These are phyloP conservation scores for Chlamydomonas schloesseri DNA, from an alignment of 139 green algal species.

Conservation along the genomic window DNA sequence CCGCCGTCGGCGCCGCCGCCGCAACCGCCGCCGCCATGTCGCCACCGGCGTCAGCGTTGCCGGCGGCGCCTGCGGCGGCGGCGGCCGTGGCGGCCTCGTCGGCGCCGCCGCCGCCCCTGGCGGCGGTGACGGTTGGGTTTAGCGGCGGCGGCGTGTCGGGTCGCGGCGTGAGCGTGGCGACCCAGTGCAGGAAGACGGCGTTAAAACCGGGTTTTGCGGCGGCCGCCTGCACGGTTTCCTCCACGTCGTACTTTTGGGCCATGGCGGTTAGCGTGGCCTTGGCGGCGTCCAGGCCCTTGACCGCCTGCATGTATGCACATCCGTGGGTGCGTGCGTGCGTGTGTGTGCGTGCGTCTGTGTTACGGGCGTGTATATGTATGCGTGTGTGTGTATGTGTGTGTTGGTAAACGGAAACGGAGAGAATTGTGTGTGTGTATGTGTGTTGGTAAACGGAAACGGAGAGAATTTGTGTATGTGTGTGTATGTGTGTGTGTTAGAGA, in stretches of 20 bases:
- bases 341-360: neutral
- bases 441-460: too few relatives aligned
- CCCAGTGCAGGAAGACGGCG: conserved; percentile 35
- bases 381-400: neutral
- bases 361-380: neutral
- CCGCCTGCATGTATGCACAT: neutral
- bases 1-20: neutral
- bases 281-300: conserved; percentile 13
- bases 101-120: too few relatives aligned
- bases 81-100: neutral
- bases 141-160: neutral
- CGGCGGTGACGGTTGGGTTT: neutral
- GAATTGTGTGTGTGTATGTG: too few relatives aligned
- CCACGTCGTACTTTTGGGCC: conserved; percentile 24
- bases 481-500: too few relatives aligned
- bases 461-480: too few relatives aligned
- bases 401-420: too few relatives aligned
- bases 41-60: too few relatives aligned
- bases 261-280: conserved; percentile 9
- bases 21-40: neutral
- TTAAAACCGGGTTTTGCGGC: conserved; percentile 30
- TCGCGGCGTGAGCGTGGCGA: neutral
- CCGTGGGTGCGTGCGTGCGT: too few relatives aligned
- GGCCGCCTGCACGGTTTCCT: conserved; percentile 9
- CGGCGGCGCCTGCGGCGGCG: neutral